Base-by-base conservation (phyloP, 306 rosid species). In the Sechiopsis laciniata region DNA sequence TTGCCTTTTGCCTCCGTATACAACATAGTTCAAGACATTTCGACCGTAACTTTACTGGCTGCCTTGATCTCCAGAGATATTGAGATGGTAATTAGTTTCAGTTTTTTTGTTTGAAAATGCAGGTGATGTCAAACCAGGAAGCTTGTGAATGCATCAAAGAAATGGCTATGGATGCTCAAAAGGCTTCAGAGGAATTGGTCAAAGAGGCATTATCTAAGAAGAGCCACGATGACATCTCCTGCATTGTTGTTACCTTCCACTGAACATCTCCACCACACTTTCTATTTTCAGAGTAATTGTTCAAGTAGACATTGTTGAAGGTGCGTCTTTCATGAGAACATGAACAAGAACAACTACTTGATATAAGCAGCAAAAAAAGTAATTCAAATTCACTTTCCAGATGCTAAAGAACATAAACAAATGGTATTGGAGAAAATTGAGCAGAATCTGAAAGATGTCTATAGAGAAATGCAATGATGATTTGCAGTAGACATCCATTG, bases 81-180 rank as follows among this genome's bases (percentile, higher is more conserved):
- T 40, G 46, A 40, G 46, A 40, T 40, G 46, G 8, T 40, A 32
- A 2, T 26, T 26, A 1, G 29, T 6, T 1, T 40, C 6, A 4
- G 8, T 40, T 40, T 40, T 40, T 6, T 40, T 40, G 6, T 32
- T 37, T 37, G 62, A 2, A 42, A 32, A 40, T 74, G 74, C 78
- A 90, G 91, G 90, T 88, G 72, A 88, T 88, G 83, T 78, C 89
- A 61, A 90, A 85, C 76, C 81, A 88, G 26, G 90, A 85, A 69
- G 91, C 91, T 19, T 85, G 76, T 55, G 83, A 85, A 20, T 83
- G 87, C 72, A 80, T 86, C 52, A 73, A 32, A 81, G 78, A 80
- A 48, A 32, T 73, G 54, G 54, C 0, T 10, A 11, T 63, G 10
- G 11, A 42, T 42, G 8, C 45, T 37, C 45, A 42, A 8, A 42